Percentiles rank a stretch among this genome's conserved stretches.
Evolutionary conservation across 176 grass and related monocot species (phyloP).

Genomic region (Aegilops speltoides): DNA sequence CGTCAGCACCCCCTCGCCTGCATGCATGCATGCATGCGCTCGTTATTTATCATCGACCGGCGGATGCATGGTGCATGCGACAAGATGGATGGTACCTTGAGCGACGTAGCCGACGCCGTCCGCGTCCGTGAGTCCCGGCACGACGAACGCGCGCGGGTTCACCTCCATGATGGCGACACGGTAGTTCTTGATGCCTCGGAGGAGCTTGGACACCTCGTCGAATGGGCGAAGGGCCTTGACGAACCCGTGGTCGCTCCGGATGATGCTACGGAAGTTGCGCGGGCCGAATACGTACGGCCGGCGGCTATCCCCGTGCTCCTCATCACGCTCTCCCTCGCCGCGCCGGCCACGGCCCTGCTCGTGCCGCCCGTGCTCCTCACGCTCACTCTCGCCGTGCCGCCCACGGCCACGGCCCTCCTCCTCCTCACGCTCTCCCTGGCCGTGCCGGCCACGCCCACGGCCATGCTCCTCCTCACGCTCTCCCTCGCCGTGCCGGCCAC

Average conservation of each 20-base stretch:
- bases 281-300: slow-evolving; percentile 59
- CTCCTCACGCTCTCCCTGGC: neutral
- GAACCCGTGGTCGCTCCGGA: slow-evolving; percentile 51
- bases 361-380: neutral
- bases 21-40: neutral
- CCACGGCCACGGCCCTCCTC: neutral
- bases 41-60: neutral
- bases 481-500: neutral
- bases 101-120: slow-evolving; percentile 64
- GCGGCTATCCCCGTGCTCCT: neutral
- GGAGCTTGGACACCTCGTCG: slow-evolving; percentile 48
- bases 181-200: slow-evolving; percentile 68
- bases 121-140: slow-evolving; percentile 62
- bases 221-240: slow-evolving; percentile 53
- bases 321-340: neutral
- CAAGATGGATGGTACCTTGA: slow-evolving; percentile 25
- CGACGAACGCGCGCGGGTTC: slow-evolving; percentile 55
- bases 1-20: slow-evolving; percentile 56
- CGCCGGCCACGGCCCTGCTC: neutral
- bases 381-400: neutral
- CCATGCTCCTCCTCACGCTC: neutral
- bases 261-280: slow-evolving; percentile 35
- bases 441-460: neutral
- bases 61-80: neutral
- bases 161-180: slow-evolving; percentile 60